phyloP scores from a whole-genome alignment of 495 filamentous ascomycete genomes.

The Astrothelium macrocarpum region DNA sequence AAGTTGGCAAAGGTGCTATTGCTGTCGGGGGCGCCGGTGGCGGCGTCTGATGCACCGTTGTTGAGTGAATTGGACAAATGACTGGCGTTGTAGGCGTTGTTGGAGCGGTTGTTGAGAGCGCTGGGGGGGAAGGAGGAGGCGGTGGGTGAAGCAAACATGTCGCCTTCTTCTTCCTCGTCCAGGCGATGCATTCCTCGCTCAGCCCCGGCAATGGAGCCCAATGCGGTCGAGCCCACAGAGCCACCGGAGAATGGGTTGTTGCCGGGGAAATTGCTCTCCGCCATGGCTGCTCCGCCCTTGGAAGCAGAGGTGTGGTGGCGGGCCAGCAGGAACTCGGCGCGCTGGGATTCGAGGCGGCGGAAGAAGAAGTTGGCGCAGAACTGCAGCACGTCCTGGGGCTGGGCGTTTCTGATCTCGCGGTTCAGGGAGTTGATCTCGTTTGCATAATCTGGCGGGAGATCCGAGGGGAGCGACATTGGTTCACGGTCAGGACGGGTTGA shows the following conservation, averaged over 20 bases:
- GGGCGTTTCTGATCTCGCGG: slow-evolving; percentile 42
- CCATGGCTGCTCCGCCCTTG: slow-evolving; percentile 41
- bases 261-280: slow-evolving; percentile 47
- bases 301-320: slow-evolving; percentile 33
- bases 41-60: not conserved
- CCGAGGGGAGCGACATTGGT: slow-evolving; percentile 35
- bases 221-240: slow-evolving; percentile 5
- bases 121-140: slow-evolving; percentile 41
- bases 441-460: slow-evolving; percentile 41
- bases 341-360: slow-evolving; percentile 51
- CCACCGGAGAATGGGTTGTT: slow-evolving; percentile 41
- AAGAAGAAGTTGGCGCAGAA: slow-evolving; percentile 60
- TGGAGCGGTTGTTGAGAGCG: slow-evolving; percentile 15
- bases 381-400: slow-evolving; percentile 52
- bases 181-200: slow-evolving; percentile 42
- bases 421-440: slow-evolving; percentile 52
- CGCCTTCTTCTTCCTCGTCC: slow-evolving; percentile 54
- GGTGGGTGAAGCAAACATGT: slow-evolving; percentile 51
- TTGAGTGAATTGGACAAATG: not conserved
- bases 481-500: not conserved
- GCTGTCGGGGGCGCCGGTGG: slow-evolving; percentile 1
- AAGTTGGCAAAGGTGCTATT: slow-evolving; percentile 35
- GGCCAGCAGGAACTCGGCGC: slow-evolving; percentile 42
- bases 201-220: slow-evolving; percentile 14
- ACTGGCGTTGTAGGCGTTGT: slow-evolving; percentile 15